Evolutionary conservation across 345 rosid species (phyloP).

Genomic region (Arabis alpina): DNA sequence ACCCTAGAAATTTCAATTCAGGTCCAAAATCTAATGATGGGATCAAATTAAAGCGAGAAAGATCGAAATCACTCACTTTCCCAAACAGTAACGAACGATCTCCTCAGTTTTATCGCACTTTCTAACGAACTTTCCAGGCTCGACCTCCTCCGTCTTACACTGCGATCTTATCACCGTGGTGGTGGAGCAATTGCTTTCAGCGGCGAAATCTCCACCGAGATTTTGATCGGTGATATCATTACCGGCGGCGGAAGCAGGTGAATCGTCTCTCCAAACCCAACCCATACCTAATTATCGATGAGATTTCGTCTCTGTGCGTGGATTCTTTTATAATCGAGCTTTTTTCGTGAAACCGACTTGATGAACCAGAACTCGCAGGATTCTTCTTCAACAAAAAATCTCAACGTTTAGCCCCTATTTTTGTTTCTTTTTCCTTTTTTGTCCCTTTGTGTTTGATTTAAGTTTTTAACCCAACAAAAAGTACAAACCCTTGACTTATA

Average conservation of each 20-base stretch:
- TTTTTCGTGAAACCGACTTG: slow-evolving; percentile 30
- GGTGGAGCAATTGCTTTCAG: slow-evolving; percentile 58
- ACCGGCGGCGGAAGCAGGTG: slow-evolving; percentile 35
- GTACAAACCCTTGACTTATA: too few relatives aligned
- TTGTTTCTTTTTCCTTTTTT: too few relatives aligned
- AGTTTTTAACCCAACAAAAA: too few relatives aligned
- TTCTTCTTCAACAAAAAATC: too few relatives aligned
- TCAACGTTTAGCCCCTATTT: too few relatives aligned
- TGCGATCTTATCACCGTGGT: slow-evolving; percentile 64
- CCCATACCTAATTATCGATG: slow-evolving; percentile 51
- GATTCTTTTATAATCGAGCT: slow-evolving; percentile 18
- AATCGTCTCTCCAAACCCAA: slow-evolving; percentile 66
- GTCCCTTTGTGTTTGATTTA: too few relatives aligned
- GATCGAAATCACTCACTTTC: slow-evolving; percentile 51
- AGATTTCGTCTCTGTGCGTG: slow-evolving; percentile 18
- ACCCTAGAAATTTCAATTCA: background rate
- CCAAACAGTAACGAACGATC: slow-evolving; percentile 70
- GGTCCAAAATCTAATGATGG: too few relatives aligned
- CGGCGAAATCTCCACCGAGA: slow-evolving; percentile 21
- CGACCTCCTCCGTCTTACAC: slow-evolving; percentile 92
- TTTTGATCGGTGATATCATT: slow-evolving; percentile 17
- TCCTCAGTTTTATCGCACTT: slow-evolving; percentile 92
- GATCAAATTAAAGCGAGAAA: background rate
- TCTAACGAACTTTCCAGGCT: slow-evolving; percentile 75
- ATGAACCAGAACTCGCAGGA: background rate